Evolutionary conservation across 441 rosid genomes (phyloP).

Genomic region (Manihot esculenta): DNA sequence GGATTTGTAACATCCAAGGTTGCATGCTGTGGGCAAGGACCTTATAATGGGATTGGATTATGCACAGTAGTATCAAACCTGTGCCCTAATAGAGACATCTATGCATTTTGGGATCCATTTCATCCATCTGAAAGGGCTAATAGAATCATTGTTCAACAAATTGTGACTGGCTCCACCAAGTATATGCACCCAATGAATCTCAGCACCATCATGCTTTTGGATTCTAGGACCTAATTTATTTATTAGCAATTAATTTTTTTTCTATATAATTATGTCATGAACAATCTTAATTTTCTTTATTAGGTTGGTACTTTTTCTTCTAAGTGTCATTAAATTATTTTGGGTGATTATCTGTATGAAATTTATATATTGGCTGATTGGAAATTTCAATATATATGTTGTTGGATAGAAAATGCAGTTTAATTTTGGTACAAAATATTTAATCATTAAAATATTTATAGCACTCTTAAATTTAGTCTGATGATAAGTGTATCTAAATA

Average conservation of each 20-base stretch:
- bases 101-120: slow-evolving; percentile 75
- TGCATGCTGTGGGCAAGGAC: slow-evolving; percentile 85
- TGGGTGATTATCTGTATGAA: slow-evolving; percentile 3
- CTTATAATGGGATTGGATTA: slow-evolving; percentile 63
- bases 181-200: slow-evolving; percentile 74
- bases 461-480: no score
- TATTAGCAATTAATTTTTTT: not conserved
- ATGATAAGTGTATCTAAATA: no score
- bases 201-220: slow-evolving; percentile 53
- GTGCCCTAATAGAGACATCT: slow-evolving; percentile 58
- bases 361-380: not conserved
- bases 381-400: no score
- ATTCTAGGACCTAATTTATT: slow-evolving; percentile 42
- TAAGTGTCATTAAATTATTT: not conserved
- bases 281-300: slow-evolving; percentile 6
- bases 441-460: no score
- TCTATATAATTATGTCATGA: not conserved
- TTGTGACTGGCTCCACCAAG: slow-evolving; percentile 41
- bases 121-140: slow-evolving; percentile 75
- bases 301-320: not conserved
- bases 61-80: slow-evolving; percentile 57
- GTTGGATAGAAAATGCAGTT: no score
- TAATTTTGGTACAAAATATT: no score
- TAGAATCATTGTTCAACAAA: slow-evolving; percentile 45
- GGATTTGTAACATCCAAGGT: slow-evolving; percentile 66